Evolutionary conservation across 1,284 basidiomycete species (phyloP).

Genomic region (Heterobasidion irregulare): DNA sequence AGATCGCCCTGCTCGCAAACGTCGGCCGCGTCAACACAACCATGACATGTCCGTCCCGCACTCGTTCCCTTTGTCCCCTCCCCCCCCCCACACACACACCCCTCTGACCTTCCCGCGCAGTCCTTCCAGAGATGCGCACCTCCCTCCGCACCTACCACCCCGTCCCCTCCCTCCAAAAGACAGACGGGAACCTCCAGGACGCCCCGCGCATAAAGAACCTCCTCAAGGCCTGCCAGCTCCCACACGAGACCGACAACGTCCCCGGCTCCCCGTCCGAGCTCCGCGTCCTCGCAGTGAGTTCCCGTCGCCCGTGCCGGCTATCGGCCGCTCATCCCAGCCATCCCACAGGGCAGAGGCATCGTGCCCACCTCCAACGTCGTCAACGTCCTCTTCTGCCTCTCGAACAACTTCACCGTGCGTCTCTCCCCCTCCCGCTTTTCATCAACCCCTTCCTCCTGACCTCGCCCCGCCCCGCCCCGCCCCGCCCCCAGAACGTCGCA

Average conservation of each 20-base stretch:
- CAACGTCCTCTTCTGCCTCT: constrained; percentile 71
- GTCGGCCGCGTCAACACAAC: constrained; percentile 80
- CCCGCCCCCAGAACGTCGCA: constrained; percentile 37
- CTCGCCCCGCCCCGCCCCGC: too few species aligned
- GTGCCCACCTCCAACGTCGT: constrained; percentile 73
- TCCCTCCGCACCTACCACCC: constrained; percentile 78
- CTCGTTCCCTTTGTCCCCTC: neutral
- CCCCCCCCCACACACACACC: too few species aligned
- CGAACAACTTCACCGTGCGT: constrained; percentile 61
- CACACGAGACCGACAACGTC: constrained; percentile 59
- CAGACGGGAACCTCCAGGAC: constrained; percentile 71
- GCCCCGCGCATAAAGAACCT: constrained; percentile 75
- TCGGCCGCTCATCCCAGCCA: constrained; percentile 5
- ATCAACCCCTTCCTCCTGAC: constrained; percentile 35
- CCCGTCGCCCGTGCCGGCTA: neutral
- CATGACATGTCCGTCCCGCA: constrained; percentile 62
- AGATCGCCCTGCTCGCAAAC: constrained; percentile 71
- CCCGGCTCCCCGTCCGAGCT: constrained; percentile 69
- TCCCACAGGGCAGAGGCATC: constrained; percentile 35
- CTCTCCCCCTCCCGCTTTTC: constrained; percentile 41
- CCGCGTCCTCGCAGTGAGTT: constrained; percentile 48
- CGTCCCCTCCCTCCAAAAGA: constrained; percentile 72
- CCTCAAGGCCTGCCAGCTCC: constrained; percentile 68
- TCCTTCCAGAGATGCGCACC: constrained; percentile 79
- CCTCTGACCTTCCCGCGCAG: constrained; percentile 22